Conservation (phyloP, 345 rosid genomes). For the Balakata baccata region DNA sequence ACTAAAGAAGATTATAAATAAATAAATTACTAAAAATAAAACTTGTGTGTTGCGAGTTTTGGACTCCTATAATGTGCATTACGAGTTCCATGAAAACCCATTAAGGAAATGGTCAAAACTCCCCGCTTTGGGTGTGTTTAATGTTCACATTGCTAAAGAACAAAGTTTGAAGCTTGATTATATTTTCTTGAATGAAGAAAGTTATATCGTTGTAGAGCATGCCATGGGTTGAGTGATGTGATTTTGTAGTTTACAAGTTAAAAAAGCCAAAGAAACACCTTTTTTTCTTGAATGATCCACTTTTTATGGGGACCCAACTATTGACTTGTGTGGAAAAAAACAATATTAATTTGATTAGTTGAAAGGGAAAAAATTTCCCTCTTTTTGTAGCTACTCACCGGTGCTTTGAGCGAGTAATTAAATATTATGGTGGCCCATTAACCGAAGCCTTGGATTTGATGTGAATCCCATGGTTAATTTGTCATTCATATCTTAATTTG, state of each 20-base stretch:
- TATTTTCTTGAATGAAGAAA: background rate
- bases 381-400: background rate
- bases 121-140: constrained; percentile 1
- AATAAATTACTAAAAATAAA: no score
- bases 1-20: no score
- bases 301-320: background rate
- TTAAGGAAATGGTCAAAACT: background rate
- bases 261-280: constrained; percentile 13
- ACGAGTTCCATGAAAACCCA: background rate
- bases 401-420: background rate
- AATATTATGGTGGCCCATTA: background rate
- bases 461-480: background rate
- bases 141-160: background rate
- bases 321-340: constrained; percentile 3
- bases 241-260: background rate
- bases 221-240: background rate
- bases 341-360: background rate
- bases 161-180: background rate
- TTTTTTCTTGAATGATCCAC: constrained; percentile 11
- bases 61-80: background rate
- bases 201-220: background rate
- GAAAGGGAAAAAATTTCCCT: constrained; percentile 2
- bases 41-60: no score
- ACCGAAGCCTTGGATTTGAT: background rate
- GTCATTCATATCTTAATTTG: background rate